These are phyloP conservation scores for Triglochin maritima DNA, from an alignment of 106 monocot species.

Conservation along the genomic window DNA sequence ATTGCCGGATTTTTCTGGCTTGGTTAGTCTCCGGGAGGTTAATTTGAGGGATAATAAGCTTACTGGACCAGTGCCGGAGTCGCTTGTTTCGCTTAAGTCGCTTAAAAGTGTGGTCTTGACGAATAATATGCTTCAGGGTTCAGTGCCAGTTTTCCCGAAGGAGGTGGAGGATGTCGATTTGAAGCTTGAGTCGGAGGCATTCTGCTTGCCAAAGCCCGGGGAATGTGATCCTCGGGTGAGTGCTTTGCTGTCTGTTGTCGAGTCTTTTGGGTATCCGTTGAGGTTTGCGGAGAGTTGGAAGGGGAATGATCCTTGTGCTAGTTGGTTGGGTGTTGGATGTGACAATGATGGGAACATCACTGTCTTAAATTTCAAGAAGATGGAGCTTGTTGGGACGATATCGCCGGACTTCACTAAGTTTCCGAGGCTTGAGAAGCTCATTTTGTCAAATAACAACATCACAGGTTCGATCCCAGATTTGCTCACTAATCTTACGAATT, in stretches of 20 bases:
- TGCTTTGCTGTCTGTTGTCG: slow-evolving; percentile 17
- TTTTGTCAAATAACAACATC: slow-evolving; percentile 38
- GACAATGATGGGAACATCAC: slow-evolving; percentile 34
- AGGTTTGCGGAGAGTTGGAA: slow-evolving; percentile 41
- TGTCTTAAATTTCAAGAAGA: slow-evolving; percentile 39
- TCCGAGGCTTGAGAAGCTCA: slow-evolving; percentile 30
- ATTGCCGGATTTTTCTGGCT: slow-evolving; percentile 27
- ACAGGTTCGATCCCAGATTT: slow-evolving; percentile 28
- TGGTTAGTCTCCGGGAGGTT: slow-evolving; percentile 9
- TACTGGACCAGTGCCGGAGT: slow-evolving; percentile 28
- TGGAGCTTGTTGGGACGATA: slow-evolving; percentile 37
- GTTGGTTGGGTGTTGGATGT: slow-evolving; percentile 48
- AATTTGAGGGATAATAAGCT: slow-evolving; percentile 37
- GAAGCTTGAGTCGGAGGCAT: slow-evolving; percentile 21
- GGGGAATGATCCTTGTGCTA: slow-evolving; percentile 53
- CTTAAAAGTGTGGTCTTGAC: slow-evolving; percentile 19
- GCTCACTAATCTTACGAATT: slow-evolving; percentile 13
- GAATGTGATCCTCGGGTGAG: slow-evolving; percentile 39
- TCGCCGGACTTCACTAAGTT: slow-evolving; percentile 30
- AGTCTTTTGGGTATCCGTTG: slow-evolving; percentile 25
- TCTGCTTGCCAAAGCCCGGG: slow-evolving; percentile 18
- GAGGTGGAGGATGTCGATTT: slow-evolving; percentile 10
- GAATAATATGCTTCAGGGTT: slow-evolving; percentile 41
- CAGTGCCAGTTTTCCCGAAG: slow-evolving; percentile 19
- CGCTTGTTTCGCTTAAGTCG: slow-evolving; percentile 15